A percentile compares a stretch with the other conserved stretches of the same genome.
phyloP scores from a whole-genome alignment of 2,329 filamentous ascomycete species.

The Botryotinia convoluta region DNA sequence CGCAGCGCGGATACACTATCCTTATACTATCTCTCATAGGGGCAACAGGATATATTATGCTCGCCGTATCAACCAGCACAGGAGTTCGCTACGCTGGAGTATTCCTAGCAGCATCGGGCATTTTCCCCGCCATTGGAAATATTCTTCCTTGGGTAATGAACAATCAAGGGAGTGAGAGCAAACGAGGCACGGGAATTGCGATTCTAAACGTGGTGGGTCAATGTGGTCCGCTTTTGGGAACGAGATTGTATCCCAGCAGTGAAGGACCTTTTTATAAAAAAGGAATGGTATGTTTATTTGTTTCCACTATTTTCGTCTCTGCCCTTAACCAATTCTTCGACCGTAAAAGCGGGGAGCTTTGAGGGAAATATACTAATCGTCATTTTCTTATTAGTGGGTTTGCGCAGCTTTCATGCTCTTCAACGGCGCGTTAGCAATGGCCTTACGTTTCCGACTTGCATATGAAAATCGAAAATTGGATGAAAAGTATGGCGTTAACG shows the following conservation, averaged over 20 bases:
- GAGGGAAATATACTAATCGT: neutral
- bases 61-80: conserved; percentile 47
- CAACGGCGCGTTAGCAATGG: conserved; percentile 53
- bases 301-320: neutral
- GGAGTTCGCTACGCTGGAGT: conserved; percentile 49
- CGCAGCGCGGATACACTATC: conserved; percentile 63
- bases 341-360: neutral
- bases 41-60: conserved; percentile 63
- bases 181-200: conserved; percentile 63
- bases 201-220: conserved; percentile 67
- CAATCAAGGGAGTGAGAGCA: conserved; percentile 67
- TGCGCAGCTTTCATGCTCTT: conserved; percentile 62
- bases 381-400: conserved; percentile 40
- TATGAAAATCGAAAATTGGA: conserved; percentile 62
- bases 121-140: conserved; percentile 68
- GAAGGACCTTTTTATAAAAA: conserved; percentile 49
- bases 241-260: conserved; percentile 56
- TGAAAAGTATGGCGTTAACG: conserved; percentile 37
- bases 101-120: conserved; percentile 55
- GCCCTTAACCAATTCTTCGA: neutral
- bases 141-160: conserved; percentile 69
- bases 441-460: conserved; percentile 53
- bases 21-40: conserved; percentile 54
- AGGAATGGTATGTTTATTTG: conserved; percentile 43
- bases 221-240: conserved; percentile 61